These are phyloP conservation scores for Pseudocercospora ulei DNA, from an alignment of 2,329 filamentous ascomycete genomes.

Conservation along the genomic window DNA sequence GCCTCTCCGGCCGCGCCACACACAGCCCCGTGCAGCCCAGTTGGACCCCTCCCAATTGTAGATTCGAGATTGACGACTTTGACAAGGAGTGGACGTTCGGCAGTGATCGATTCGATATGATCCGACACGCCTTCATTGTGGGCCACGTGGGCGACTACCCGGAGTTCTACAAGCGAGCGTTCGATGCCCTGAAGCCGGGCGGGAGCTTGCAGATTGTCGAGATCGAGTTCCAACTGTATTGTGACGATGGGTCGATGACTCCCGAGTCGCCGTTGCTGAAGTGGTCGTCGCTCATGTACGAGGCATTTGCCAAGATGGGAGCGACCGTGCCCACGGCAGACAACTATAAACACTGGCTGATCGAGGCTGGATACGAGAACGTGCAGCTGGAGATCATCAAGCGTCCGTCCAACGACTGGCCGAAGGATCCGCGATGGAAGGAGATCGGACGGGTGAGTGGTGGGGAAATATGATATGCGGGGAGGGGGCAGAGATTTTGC, in stretches of 20 bases:
- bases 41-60: conserved; percentile 25
- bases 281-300: conserved; percentile 20
- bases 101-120: conserved; percentile 35
- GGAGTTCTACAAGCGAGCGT: conserved; percentile 28
- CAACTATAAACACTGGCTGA: conserved; percentile 17
- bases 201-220: conserved; percentile 41
- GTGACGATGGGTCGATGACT: conserved; percentile 37
- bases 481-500: background rate
- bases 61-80: conserved; percentile 30
- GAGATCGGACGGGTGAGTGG: conserved; percentile 22
- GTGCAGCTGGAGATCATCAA: conserved; percentile 24
- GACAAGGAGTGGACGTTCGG: conserved; percentile 33
- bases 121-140: conserved; percentile 36
- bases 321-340: conserved; percentile 7
- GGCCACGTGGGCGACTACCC: conserved; percentile 23
- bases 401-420: conserved; percentile 28
- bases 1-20: too few species aligned
- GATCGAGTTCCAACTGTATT: conserved; percentile 35
- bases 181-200: conserved; percentile 35
- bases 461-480: too few species aligned
- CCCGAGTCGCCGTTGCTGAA: conserved; percentile 20
- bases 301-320: conserved; percentile 14
- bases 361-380: conserved; percentile 26
- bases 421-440: conserved; percentile 26
- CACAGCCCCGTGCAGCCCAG: conserved; percentile 13